Percentiles rank a stretch among this genome's conserved stretches.
Conservation (phyloP, 1,284 basidiomycete species). For the Lignosus rhinocerotis region DNA sequence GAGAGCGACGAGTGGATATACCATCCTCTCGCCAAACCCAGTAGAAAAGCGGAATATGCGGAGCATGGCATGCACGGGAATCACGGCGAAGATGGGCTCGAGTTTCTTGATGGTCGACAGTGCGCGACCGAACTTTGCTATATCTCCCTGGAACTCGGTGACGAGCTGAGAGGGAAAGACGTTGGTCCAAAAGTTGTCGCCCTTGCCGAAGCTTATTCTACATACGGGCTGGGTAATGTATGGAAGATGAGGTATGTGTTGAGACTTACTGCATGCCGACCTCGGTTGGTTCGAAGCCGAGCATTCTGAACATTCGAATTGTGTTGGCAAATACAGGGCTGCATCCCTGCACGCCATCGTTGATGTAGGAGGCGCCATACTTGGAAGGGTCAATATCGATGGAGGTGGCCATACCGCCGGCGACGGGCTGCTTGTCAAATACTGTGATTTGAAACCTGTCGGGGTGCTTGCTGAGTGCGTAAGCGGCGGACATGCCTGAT, state of each 20-base stretch:
- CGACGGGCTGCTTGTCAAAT: conserved; percentile 51
- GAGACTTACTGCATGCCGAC: conserved; percentile 54
- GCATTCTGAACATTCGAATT: conserved; percentile 54
- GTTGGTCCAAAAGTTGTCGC: conserved; percentile 66
- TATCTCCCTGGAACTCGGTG: conserved; percentile 51
- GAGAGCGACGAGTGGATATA: conserved; percentile 57
- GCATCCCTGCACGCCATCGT: conserved; percentile 58
- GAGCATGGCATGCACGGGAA: conserved; percentile 60
- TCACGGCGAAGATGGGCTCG: conserved; percentile 57
- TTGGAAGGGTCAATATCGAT: conserved; percentile 49
- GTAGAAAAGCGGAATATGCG: conserved; percentile 59
- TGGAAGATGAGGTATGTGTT: background rate
- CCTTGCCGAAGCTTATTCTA: conserved; percentile 62
- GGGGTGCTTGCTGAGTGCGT: conserved; percentile 52
- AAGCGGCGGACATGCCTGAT: conserved; percentile 57
- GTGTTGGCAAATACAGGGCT: conserved; percentile 63
- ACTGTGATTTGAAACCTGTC: conserved; percentile 57
- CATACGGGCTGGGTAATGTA: background rate
- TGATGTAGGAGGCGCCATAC: conserved; percentile 57
- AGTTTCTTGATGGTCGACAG: conserved; percentile 54
- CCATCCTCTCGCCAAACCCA: conserved; percentile 58
- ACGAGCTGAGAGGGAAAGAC: conserved; percentile 59
- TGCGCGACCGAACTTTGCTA: conserved; percentile 58
- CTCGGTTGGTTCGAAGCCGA: conserved; percentile 51
- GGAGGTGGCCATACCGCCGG: conserved; percentile 64